Percentiles rank a stretch among this genome's conserved stretches.
Evolutionary conservation across 352 stramenopile species (phyloP).

Genomic region (Globisporangium iwayamae): DNA sequence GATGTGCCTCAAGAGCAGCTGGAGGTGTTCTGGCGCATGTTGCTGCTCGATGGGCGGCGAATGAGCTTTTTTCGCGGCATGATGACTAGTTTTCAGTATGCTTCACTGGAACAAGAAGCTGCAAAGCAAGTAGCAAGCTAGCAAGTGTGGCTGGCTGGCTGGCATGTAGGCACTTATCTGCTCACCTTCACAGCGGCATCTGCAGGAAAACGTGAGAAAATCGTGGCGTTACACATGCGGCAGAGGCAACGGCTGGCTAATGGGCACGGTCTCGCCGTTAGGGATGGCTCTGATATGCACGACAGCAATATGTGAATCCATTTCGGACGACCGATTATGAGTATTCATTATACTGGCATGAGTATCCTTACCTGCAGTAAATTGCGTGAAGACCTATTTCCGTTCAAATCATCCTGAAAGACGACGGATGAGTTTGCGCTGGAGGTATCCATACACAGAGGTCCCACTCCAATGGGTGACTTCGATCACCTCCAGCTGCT

Average conservation of each 20-base stretch:
- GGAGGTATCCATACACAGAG: neutral
- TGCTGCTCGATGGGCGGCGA: neutral
- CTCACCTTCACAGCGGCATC: neutral
- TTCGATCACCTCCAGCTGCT: neutral
- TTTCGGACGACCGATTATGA: neutral
- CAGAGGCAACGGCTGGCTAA: neutral
- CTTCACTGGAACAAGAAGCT: neutral
- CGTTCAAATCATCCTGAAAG: no score
- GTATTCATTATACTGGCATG: neutral
- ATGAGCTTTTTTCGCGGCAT: neutral
- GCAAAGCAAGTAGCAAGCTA: neutral
- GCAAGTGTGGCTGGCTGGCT: no score
- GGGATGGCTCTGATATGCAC: neutral
- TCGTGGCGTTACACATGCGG: constrained; percentile 2
- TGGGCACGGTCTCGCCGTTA: neutral
- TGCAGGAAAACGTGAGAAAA: neutral
- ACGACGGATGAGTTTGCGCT: no score
- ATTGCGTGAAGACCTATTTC: neutral
- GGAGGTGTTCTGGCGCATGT: neutral
- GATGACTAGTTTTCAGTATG: neutral
- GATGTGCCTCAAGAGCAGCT: constrained; percentile 13
- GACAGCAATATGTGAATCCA: neutral
- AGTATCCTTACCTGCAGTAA: neutral
- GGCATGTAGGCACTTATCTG: neutral
- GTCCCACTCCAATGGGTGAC: neutral